A percentile compares a stretch with the other conserved stretches of the same genome.
phyloP scores from a whole-genome alignment of 768 basidiomycete genomes.

The Amanita subjunquillea region DNA sequence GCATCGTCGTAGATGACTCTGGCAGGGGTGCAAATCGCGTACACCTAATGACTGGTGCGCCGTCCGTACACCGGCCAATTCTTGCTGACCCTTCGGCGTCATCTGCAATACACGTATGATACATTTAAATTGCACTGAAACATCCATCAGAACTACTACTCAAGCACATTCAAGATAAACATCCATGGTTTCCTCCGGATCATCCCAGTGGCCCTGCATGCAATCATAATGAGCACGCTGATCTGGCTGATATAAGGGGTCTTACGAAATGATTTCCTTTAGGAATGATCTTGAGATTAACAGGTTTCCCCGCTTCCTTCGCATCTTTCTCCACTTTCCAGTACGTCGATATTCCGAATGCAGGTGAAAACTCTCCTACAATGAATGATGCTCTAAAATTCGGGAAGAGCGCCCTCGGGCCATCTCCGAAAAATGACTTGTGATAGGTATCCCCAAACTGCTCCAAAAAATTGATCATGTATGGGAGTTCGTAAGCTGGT shows the following conservation, averaged over 20 bases:
- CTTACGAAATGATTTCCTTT: constrained; percentile 3
- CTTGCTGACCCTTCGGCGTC: too few relatives aligned
- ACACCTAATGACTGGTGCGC: too few relatives aligned
- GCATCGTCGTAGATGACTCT: too few relatives aligned
- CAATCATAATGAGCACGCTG: neutral
- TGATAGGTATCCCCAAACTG: neutral
- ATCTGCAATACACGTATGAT: too few relatives aligned
- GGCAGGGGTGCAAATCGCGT: too few relatives aligned
- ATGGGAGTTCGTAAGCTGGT: neutral
- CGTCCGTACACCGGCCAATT: too few relatives aligned
- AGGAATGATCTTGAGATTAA: neutral
- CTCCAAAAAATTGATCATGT: neutral
- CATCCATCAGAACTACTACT: neutral
- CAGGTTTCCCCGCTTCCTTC: neutral
- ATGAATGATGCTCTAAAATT: neutral
- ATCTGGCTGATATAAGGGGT: too few relatives aligned
- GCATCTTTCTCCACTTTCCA: neutral
- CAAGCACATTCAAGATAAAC: neutral
- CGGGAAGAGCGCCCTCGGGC: neutral
- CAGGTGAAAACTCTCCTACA: neutral
- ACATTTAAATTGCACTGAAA: too few relatives aligned
- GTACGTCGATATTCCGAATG: neutral
- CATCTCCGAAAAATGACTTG: neutral
- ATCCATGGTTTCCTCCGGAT: neutral
- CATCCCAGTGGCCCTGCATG: constrained; percentile 1